A percentile compares a stretch with the other conserved stretches of the same genome.
Evolutionary conservation across 805 yeast species (phyloP).

Genomic region (Ogataea ramenticola): DNA sequence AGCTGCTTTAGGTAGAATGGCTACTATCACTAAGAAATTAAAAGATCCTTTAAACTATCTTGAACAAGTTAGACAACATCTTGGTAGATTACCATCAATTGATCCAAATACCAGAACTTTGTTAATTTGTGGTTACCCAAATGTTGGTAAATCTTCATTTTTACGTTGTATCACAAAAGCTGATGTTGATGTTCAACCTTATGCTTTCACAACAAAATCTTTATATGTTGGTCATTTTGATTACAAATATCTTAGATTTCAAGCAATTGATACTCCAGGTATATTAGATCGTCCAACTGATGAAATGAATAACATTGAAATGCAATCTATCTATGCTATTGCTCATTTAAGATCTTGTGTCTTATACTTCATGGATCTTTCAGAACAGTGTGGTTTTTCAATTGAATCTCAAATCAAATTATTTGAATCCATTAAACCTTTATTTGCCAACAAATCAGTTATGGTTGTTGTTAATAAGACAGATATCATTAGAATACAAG

Average conservation of each 20-base stretch:
- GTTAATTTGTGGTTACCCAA: constrained; percentile 97
- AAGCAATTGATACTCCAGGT: constrained; percentile 99
- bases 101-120: constrained; percentile 98
- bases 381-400: constrained; percentile 98
- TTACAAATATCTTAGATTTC: constrained; percentile 94
- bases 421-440: constrained; percentile 94
- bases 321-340: constrained; percentile 98
- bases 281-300: constrained; percentile 97
- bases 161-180: constrained; percentile 91
- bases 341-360: constrained; percentile 97
- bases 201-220: constrained; percentile 97
- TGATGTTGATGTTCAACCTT: constrained; percentile 98
- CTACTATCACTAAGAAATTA: constrained; percentile 90
- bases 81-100: constrained; percentile 95
- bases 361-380: constrained; percentile 94
- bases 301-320: constrained; percentile 99
- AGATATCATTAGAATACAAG: constrained; percentile 82
- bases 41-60: constrained; percentile 89
- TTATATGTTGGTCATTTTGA: constrained; percentile 98
- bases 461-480: constrained; percentile 93
- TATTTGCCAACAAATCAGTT: constrained; percentile 94
- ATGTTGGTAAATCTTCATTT: constrained; percentile 97
- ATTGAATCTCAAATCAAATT: constrained; percentile 95
- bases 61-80: constrained; percentile 98
- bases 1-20: constrained; percentile 99